Evolutionary conservation across 2,329 filamentous ascomycete species (phyloP).

Genomic region (Xylariaceae sp.): DNA sequence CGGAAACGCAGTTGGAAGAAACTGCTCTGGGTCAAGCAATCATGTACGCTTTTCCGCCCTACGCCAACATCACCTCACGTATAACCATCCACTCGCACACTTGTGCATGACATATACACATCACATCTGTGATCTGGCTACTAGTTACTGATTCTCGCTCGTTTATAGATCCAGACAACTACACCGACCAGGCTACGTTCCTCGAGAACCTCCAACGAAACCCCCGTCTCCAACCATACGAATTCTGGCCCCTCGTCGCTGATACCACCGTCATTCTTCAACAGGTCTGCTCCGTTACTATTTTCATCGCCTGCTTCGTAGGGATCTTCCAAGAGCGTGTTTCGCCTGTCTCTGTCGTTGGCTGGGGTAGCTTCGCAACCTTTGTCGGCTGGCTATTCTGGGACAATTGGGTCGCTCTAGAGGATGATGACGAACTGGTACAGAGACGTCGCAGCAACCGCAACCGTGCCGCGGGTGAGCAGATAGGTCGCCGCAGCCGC

Average conservation of each 20-base stretch:
- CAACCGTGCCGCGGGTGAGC: slow-evolving; percentile 34
- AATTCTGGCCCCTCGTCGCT: slow-evolving; percentile 95
- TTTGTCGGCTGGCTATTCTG: slow-evolving; percentile 85
- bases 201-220: slow-evolving; percentile 94
- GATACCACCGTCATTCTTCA: slow-evolving; percentile 96
- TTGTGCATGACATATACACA: too few relatives aligned
- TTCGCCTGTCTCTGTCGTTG: slow-evolving; percentile 84
- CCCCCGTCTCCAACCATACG: slow-evolving; percentile 87
- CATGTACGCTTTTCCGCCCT: slow-evolving; percentile 57
- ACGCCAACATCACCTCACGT: background rate
- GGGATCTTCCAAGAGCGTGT: slow-evolving; percentile 83
- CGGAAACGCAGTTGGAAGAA: slow-evolving; percentile 85
- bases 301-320: slow-evolving; percentile 91
- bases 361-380: slow-evolving; percentile 77
- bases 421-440: slow-evolving; percentile 41
- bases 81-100: background rate
- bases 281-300: slow-evolving; percentile 89
- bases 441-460: slow-evolving; percentile 37
- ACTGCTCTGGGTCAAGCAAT: slow-evolving; percentile 95
- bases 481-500: slow-evolving; percentile 24
- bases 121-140: too few relatives aligned
- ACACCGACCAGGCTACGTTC: slow-evolving; percentile 95
- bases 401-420: slow-evolving; percentile 81
- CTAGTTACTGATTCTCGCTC: slow-evolving; percentile 3
- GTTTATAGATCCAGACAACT: slow-evolving; percentile 84